phyloP scores from a whole-genome alignment of 2,329 filamentous ascomycete species.

The Calonectria ilicicola region DNA sequence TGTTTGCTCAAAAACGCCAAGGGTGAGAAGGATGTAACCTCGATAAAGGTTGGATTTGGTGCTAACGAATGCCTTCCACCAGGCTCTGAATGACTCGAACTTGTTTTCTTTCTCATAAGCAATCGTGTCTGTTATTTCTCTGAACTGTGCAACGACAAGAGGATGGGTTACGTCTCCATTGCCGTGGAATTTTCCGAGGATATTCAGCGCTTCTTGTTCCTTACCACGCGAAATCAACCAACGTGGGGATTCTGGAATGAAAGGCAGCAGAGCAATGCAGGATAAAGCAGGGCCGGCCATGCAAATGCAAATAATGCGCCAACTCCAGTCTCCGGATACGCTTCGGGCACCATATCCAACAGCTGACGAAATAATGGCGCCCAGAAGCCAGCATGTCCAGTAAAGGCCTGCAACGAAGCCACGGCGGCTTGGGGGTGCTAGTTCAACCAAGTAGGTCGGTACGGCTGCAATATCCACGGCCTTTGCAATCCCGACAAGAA shows the following conservation, averaged over 20 bases:
- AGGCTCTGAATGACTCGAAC: conserved; percentile 24
- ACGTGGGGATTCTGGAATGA: not conserved
- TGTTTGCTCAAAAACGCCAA: conserved; percentile 28
- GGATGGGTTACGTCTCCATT: conserved; percentile 53
- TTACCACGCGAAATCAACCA: not conserved
- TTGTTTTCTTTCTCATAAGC: conserved; percentile 41
- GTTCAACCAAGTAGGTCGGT: conserved; percentile 24
- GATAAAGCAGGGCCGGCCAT: conserved; percentile 21
- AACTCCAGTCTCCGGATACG: conserved; percentile 19
- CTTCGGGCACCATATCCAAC: conserved; percentile 26
- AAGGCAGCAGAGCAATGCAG: not conserved
- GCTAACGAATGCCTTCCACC: conserved; percentile 22
- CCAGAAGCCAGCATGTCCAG: conserved; percentile 27
- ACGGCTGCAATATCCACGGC: conserved; percentile 24
- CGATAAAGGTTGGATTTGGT: conserved; percentile 24
- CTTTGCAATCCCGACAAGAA: conserved; percentile 26
- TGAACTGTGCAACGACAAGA: conserved; percentile 54
- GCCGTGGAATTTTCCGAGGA: conserved; percentile 49
- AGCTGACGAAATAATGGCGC: conserved; percentile 19
- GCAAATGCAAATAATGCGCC: conserved; percentile 25
- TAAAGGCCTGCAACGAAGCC: conserved; percentile 25
- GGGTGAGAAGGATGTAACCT: conserved; percentile 20
- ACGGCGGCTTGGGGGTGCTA: conserved; percentile 23
- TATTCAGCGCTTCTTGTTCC: not conserved
- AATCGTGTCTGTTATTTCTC: conserved; percentile 46